Percentiles rank a stretch among this genome's conserved stretches.
Evolutionary conservation across 176 grass and related monocot species (phyloP).

Genomic region (Pharus latifolius): DNA sequence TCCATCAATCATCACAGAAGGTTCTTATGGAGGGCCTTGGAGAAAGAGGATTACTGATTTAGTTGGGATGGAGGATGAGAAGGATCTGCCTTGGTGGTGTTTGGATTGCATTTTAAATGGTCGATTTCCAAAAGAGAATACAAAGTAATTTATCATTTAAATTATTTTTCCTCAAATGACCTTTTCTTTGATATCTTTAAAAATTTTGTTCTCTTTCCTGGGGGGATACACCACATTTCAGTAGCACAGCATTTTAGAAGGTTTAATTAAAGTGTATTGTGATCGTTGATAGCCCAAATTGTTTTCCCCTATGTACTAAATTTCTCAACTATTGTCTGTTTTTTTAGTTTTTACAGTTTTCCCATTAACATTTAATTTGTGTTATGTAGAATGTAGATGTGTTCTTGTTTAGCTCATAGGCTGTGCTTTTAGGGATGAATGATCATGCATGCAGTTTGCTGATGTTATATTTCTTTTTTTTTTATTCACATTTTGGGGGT

Average conservation of each 20-base stretch:
- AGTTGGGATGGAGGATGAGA: slow-evolving; percentile 76
- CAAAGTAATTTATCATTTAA: slow-evolving; percentile 55
- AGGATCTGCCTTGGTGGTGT: slow-evolving; percentile 92
- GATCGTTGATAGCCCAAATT: background rate
- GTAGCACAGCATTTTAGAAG: slow-evolving; percentile 1
- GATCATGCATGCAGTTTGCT: background rate
- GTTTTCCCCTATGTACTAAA: background rate
- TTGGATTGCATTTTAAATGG: slow-evolving; percentile 59
- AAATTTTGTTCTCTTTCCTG: background rate
- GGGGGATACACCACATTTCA: background rate
- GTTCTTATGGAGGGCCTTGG: slow-evolving; percentile 79
- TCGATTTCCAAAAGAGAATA: slow-evolving; percentile 84
- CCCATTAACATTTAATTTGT: background rate
- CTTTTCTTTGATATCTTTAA: slow-evolving; percentile 12
- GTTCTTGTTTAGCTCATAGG: background rate
- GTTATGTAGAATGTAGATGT: background rate
- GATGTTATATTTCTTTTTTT: background rate
- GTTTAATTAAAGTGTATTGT: background rate
- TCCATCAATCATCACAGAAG: slow-evolving; percentile 88
- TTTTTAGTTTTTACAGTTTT: background rate
- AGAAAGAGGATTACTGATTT: slow-evolving; percentile 90
- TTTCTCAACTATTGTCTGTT: background rate
- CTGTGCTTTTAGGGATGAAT: background rate
- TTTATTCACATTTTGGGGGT: background rate
- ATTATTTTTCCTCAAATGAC: background rate